Evolutionary conservation across 2,329 filamentous ascomycete species (phyloP).

Genomic region (Apiospora arundinis): DNA sequence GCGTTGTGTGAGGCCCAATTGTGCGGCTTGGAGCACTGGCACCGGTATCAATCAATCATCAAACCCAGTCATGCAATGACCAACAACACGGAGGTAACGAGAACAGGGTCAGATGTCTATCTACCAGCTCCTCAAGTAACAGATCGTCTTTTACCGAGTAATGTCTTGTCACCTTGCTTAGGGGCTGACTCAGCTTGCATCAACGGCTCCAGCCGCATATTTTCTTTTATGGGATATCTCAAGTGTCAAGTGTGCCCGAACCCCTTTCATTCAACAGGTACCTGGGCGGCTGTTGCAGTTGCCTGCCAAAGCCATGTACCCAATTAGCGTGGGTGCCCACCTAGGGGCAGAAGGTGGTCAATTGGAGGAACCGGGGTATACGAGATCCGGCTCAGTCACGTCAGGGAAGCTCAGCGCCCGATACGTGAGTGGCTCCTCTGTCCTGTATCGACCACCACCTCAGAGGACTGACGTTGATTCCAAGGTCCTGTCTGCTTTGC

Average conservation of each 20-base stretch:
- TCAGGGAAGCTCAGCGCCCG: conserved; percentile 7
- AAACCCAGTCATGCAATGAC: neutral
- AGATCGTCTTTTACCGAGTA: conserved; percentile 9
- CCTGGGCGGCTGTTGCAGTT: neutral
- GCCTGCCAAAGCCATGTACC: neutral
- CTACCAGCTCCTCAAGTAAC: neutral
- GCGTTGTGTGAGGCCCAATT: conserved; percentile 4
- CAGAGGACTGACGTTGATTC: neutral
- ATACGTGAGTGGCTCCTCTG: neutral
- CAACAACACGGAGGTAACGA: neutral
- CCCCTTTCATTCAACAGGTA: neutral
- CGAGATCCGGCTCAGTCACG: conserved; percentile 12
- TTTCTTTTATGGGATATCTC: neutral
- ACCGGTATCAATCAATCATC: neutral
- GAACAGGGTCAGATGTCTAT: neutral
- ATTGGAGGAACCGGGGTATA: conserved; percentile 5
- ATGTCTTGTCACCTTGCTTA: neutral
- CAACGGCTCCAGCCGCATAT: conserved; percentile 11
- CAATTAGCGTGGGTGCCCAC: neutral
- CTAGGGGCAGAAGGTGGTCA: neutral
- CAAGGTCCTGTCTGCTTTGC: conserved; percentile 7
- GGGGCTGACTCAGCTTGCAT: conserved; percentile 15
- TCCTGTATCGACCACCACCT: neutral
- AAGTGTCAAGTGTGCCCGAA: neutral
- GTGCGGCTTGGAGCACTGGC: neutral